Evolutionary conservation across 2,329 filamentous ascomycete species (phyloP).

Genomic region (Penicillium sp.): DNA sequence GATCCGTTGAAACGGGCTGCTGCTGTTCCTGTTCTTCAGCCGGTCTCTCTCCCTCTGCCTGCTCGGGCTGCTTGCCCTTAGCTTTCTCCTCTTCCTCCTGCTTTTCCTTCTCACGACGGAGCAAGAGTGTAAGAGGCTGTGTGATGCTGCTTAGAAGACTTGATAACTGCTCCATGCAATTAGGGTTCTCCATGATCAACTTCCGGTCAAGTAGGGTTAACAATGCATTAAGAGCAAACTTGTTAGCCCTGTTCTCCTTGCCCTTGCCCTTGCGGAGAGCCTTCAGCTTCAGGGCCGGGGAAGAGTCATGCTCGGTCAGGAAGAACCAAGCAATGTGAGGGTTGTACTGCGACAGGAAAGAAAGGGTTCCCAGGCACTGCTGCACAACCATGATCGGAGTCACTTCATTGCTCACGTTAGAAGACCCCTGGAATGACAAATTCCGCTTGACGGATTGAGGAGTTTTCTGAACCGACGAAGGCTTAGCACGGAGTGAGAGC

Average conservation of each 20-base stretch:
- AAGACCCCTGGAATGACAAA: slow-evolving; percentile 51
- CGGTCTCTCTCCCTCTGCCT: no score
- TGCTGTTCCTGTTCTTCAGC: no score
- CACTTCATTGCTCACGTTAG: slow-evolving; percentile 65
- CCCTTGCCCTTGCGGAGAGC: slow-evolving; percentile 75
- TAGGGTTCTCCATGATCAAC: slow-evolving; percentile 91
- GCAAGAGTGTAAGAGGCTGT: slow-evolving; percentile 67
- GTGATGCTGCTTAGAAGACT: slow-evolving; percentile 81
- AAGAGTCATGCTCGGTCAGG: slow-evolving; percentile 82
- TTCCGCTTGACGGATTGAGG: slow-evolving; percentile 70
- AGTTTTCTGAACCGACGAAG: slow-evolving; percentile 67
- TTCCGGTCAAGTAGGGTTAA: slow-evolving; percentile 80
- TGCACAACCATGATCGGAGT: slow-evolving; percentile 92
- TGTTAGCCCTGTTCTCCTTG: slow-evolving; percentile 73
- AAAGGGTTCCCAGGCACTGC: slow-evolving; percentile 79
- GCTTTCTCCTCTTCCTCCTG: slow-evolving; percentile 40
- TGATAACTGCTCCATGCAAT: slow-evolving; percentile 89
- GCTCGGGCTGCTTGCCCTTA: slow-evolving; percentile 32
- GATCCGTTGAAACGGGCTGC: no score
- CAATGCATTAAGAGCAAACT: slow-evolving; percentile 85
- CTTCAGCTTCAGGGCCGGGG: slow-evolving; percentile 65
- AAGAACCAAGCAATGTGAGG: slow-evolving; percentile 84
- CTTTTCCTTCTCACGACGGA: slow-evolving; percentile 75
- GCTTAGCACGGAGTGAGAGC: slow-evolving; percentile 81
- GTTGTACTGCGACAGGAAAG: slow-evolving; percentile 74